Base-by-base conservation (phyloP, 192 early-diverging fungal species). In the Lunasporangiospora selenospora region DNA sequence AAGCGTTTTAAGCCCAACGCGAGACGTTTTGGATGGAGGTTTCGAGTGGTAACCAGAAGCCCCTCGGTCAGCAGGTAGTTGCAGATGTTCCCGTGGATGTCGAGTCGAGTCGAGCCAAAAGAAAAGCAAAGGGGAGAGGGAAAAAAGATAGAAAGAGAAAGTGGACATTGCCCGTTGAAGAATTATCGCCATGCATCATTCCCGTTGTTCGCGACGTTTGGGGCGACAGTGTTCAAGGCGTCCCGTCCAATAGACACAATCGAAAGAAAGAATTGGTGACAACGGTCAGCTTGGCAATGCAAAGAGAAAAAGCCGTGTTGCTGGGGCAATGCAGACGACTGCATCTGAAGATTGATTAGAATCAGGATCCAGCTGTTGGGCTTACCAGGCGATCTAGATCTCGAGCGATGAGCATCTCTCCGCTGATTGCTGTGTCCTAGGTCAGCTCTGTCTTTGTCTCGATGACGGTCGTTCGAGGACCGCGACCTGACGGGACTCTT, bases 361-460 rank as follows among this genome's bases (percentile, higher is more conserved):
- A 11, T n/a, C 9, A 18, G 6, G 27, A 27, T 21, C 48, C 30
- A 50, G n/a, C 30, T 31, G 32, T 50, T 27, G 49, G 43, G 56
- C 67, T 54, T 70, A 70, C 67, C 36, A 70, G 67, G 67, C 41
- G 67, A 70, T 26, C 65, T 41, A 3, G 67, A 70, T n/a, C 50
- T 43, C 3, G 57, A 67, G 18, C 57, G 55, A 30, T 56, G 46
- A 24, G 55, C 26, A 9, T 55, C 46, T 23, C 24, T 67, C 37
- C 26, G 45, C 16, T 64, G 52, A 1, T 24, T 18, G 36, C 50
- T n/a, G 16, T 3, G 6, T 19, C 32, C 26, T 29, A 13, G 24
- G 1, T 49, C 47, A 2, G 24, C 5, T 9, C 12, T 12, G 12
- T 49, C 27, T 23, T 4, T 34, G 15, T 54, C 32, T 23, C 38